phyloP scores from a whole-genome alignment of 306 rosid species.

The Cicer cuneatum region DNA sequence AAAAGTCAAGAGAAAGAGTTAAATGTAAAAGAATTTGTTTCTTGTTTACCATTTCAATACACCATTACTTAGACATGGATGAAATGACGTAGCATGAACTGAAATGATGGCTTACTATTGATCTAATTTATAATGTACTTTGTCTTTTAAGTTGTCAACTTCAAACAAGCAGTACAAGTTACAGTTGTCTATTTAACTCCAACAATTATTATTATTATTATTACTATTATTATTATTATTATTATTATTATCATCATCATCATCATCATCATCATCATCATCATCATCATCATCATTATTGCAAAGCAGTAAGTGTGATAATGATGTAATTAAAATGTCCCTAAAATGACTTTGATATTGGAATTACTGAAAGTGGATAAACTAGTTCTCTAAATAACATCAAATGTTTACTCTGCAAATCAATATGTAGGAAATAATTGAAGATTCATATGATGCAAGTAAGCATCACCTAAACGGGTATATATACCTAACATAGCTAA shows the following conservation, averaged over 20 bases:
- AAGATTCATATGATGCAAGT: slow-evolving; percentile 4
- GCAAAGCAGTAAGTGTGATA: neutral
- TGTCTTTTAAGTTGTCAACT: no score
- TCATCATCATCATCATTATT: no score
- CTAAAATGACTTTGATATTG: neutral
- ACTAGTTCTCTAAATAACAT: slow-evolving; percentile 1
- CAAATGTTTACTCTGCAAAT: neutral
- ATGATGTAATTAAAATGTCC: slow-evolving; percentile 14
- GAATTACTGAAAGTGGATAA: neutral
- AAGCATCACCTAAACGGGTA: neutral
- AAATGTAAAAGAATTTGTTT: slow-evolving; percentile 23
- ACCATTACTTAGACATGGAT: neutral
- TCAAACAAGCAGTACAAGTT: no score
- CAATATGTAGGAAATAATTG: neutral
- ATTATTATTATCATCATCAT: no score
- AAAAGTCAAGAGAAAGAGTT: slow-evolving; percentile 25
- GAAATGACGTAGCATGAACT: neutral
- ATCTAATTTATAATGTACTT: no score
- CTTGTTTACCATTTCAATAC: slow-evolving; percentile 7
- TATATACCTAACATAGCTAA: neutral
- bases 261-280: no score
- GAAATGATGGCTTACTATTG: neutral
- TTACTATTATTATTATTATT: no score
- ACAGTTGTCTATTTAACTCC: no score
- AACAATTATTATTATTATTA: no score